Evolutionary conservation across 2,329 filamentous ascomycete species (phyloP).

Genomic region (Gliomastix tumulicola): DNA sequence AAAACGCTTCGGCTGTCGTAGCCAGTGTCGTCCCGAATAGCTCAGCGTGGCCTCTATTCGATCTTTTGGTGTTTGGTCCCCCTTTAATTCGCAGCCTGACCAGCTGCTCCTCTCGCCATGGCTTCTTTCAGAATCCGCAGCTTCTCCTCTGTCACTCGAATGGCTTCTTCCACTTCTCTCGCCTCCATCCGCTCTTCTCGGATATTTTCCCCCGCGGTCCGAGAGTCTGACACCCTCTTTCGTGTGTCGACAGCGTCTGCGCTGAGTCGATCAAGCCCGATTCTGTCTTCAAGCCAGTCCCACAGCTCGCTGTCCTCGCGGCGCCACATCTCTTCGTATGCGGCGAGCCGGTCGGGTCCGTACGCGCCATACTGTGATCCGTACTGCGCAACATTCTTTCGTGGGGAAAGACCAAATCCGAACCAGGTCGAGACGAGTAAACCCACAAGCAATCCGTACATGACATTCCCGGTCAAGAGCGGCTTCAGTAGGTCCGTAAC

Average conservation of each 20-base stretch:
- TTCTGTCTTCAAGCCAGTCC: conserved; percentile 87
- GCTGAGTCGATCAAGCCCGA: conserved; percentile 59
- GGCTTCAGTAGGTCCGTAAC: conserved; percentile 62
- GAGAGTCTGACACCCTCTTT: conserved; percentile 44
- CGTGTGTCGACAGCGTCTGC: conserved; percentile 23
- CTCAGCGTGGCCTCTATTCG: too few species aligned
- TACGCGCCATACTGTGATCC: conserved; percentile 21
- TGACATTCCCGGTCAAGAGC: conserved; percentile 67
- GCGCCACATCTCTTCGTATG: conserved; percentile 91
- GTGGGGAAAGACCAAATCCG: conserved; percentile 45
- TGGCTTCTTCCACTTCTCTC: conserved; percentile 70
- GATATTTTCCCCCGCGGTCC: conserved; percentile 52
- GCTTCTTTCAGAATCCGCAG: conserved; percentile 70
- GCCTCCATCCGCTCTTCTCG: conserved; percentile 59
- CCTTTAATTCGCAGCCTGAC: too few species aligned
- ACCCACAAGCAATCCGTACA: conserved; percentile 68
- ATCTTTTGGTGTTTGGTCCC: too few species aligned
- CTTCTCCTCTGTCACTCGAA: conserved; percentile 80
- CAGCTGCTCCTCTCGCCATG: conserved; percentile 34
- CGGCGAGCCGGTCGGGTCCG: conserved; percentile 61
- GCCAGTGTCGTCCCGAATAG: too few species aligned
- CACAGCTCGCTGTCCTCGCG: conserved; percentile 83
- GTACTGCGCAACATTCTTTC: conserved; percentile 24
- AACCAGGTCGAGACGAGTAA: conserved; percentile 72
- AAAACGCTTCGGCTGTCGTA: too few species aligned